Conservation (phyloP, 2,329 filamentous ascomycete genomes). For the Pestalotiopsis sp. region DNA sequence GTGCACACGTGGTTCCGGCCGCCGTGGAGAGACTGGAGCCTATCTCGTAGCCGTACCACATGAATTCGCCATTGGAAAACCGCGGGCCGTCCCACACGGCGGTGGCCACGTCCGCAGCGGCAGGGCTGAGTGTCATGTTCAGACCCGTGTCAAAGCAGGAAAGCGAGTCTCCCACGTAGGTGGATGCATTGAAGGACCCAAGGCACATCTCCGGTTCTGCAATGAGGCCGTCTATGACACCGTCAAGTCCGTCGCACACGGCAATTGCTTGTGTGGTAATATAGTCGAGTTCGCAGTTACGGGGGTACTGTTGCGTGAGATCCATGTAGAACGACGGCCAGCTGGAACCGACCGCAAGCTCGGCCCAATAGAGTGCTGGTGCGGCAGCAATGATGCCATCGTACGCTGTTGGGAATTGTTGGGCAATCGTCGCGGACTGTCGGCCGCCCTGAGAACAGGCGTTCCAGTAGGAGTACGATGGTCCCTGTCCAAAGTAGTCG, state of each 20-base stretch:
- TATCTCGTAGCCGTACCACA: conserved; percentile 4
- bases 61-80: neutral
- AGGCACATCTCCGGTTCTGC: neutral
- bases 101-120: neutral
- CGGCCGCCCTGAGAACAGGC: conserved; percentile 55
- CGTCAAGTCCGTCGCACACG: neutral
- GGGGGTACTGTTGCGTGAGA: conserved; percentile 19
- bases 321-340: neutral
- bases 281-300: neutral
- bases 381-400: conserved; percentile 54
- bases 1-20: neutral
- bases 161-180: neutral
- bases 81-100: neutral
- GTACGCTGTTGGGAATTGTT: conserved; percentile 54
- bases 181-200: neutral
- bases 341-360: neutral
- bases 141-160: neutral
- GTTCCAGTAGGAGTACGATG: conserved; percentile 53
- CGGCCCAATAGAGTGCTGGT: conserved; percentile 39
- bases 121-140: neutral
- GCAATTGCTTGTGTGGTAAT: neutral
- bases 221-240: neutral
- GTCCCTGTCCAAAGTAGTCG: conserved; percentile 39
- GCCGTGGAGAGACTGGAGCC: conserved; percentile 2
- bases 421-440: conserved; percentile 55